Evolutionary conservation across 2,329 filamentous ascomycete species (phyloP), one percentile per base, ranked within the genome.

Genomic region (Arthrobotrys sphaeroides): DNA sequence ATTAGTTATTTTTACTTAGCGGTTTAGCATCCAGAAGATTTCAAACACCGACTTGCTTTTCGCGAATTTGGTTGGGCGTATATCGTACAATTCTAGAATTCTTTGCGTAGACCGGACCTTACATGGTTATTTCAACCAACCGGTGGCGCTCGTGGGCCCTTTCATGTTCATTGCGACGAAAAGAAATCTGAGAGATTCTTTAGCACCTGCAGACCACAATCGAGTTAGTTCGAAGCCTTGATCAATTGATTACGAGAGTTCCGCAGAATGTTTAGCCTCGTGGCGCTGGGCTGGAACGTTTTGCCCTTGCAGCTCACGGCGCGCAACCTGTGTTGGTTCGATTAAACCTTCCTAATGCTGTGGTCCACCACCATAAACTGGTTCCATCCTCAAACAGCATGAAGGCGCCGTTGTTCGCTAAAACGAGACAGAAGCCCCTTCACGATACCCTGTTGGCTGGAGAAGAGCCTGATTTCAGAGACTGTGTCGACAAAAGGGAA

Each of bases 291-390:
- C 18, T 53, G n/a, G 47, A 38, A 55, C 51, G 51, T 55, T 55
- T 55, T 18, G 51, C 51, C 51, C 51, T 55, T 55, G 51, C 51
- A 55, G 51, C 7, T 7, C 31, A n/a, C 12, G 9, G 47, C 26
- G 2, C 9, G 16, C 10, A 1, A 12, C 28, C 28, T 55, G 47
- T 12, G n/a, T 53, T 28, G 47, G 28, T 13, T 38, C 51, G 51
- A 55, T 31, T 55, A 55, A 55, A 55, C 51, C n/a, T 55, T 38
- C 51, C 51, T 38, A 31, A 36, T 55, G 51, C n/a, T n/a, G n/a
- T n/a, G n/a, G n/a, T n/a, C n/a, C n/a, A n/a, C n/a, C n/a, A n/a
- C n/a, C n/a, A n/a, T n/a, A n/a, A n/a, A n/a, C n/a, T 3, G 24
- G 31, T 38, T 38, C 51, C 40, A 43, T 10, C 18, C 31, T 55